Evolutionary conservation across 371 early-diverging fungal genomes (phyloP).

Genomic region (Syncephalastrum racemosum): DNA sequence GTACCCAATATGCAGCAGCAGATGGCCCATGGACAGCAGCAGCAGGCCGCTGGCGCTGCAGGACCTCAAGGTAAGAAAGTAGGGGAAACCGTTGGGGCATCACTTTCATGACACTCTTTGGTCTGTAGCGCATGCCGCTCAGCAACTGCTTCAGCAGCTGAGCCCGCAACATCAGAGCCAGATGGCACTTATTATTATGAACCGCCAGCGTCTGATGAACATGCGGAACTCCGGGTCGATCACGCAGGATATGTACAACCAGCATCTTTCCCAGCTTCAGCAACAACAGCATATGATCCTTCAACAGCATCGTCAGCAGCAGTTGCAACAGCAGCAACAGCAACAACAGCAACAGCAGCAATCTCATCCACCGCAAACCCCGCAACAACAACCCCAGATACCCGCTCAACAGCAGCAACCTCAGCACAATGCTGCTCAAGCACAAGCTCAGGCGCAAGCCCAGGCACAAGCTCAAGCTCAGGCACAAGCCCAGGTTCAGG

Average conservation of each 20-base stretch:
- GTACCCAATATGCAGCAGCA: constrained; percentile 9
- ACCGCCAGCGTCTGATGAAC: constrained; percentile 36
- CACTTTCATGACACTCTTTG: background rate
- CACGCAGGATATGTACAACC: constrained; percentile 25
- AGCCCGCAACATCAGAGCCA: constrained; percentile 46
- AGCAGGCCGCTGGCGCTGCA: constrained; percentile 15
- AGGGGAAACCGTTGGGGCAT: background rate
- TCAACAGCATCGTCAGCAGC: constrained; percentile 32
- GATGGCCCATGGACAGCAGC: constrained; percentile 12
- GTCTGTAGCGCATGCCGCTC: constrained; percentile 6
- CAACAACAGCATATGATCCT: constrained; percentile 28
- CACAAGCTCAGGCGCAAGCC: constrained; percentile 7
- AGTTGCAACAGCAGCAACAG: constrained; percentile 31
- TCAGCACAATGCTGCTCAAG: constrained; percentile 5
- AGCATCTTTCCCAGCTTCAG: constrained; percentile 21
- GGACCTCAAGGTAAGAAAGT: constrained; percentile 17
- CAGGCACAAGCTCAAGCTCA: constrained; percentile 25
- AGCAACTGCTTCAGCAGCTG: constrained; percentile 33
- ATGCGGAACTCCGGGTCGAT: constrained; percentile 25
- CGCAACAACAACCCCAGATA: constrained; percentile 16
- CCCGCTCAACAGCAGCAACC: constrained; percentile 13
- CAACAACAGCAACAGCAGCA: constrained; percentile 33
- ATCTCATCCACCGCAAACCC: constrained; percentile 18
- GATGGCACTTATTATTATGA: constrained; percentile 30
- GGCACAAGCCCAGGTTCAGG: constrained; percentile 9